Conservation (phyloP, 2,329 filamentous ascomycete genomes). For the Thelonectria discophora region DNA sequence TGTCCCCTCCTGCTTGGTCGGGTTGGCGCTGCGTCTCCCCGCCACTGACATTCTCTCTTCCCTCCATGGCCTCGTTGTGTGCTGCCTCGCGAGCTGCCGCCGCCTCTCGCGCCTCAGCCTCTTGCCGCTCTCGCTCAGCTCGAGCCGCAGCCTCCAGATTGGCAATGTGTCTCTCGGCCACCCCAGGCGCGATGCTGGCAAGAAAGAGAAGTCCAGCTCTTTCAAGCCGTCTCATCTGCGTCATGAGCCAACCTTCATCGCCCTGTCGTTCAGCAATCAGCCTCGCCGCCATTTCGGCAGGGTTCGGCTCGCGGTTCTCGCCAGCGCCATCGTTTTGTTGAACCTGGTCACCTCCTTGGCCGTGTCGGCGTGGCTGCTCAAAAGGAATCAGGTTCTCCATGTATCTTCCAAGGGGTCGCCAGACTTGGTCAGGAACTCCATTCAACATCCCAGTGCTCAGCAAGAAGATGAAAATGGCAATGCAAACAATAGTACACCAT, state of each 20-base stretch:
- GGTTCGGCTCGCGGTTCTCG: slow-evolving; percentile 50
- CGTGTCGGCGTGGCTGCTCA: slow-evolving; percentile 49
- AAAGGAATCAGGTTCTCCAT: slow-evolving; percentile 67
- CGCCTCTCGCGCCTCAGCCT: slow-evolving; percentile 51
- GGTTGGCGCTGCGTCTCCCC: slow-evolving; percentile 25
- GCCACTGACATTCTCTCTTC: slow-evolving; percentile 19
- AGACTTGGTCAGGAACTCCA: slow-evolving; percentile 62
- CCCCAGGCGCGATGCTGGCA: slow-evolving; percentile 71
- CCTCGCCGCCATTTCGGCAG: slow-evolving; percentile 62
- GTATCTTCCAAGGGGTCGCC: slow-evolving; percentile 66
- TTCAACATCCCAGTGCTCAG: slow-evolving; percentile 68
- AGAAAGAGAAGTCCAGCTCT: slow-evolving; percentile 70
- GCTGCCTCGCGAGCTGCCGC: slow-evolving; percentile 41
- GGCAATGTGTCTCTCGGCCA: slow-evolving; percentile 72
- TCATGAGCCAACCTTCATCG: slow-evolving; percentile 45
- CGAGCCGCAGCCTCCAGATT: slow-evolving; percentile 63
- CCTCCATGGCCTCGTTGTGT: slow-evolving; percentile 33
- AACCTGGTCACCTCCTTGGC: slow-evolving; percentile 30
- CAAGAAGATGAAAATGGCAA: slow-evolving; percentile 66
- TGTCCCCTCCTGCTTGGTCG: slow-evolving; percentile 27
- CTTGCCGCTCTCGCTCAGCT: slow-evolving; percentile 54
- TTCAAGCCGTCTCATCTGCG: slow-evolving; percentile 63
- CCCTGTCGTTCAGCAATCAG: slow-evolving; percentile 55
- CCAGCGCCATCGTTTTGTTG: slow-evolving; percentile 37
- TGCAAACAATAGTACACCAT: slow-evolving; percentile 63